Base-by-base conservation (phyloP, 805 yeast genomes). In the Candida ulmi region DNA sequence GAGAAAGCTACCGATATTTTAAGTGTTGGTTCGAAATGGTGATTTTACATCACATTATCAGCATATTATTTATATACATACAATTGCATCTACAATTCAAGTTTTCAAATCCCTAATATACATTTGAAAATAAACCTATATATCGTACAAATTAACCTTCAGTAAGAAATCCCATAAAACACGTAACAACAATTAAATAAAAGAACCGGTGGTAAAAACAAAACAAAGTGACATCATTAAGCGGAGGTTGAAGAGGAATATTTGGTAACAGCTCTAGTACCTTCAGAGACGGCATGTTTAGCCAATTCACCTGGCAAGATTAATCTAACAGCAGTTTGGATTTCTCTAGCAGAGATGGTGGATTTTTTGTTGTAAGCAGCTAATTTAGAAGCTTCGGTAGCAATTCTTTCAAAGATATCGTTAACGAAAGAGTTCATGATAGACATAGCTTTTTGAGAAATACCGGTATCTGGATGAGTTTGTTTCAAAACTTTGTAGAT, bases 391-490 rank as follows among this genome's bases (percentile, higher is more conserved):
- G 97, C 96, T 76, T 90, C 97, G 60, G 91, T 72, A 58, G 97
- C 97, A 60, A 91, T 85, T 78, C 98, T 90, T 78, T 90, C 97
- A 65, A 90, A 91, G 66, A 90, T 88, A 72, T 91, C 97, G 74
- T 88, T 90, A 58, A 91, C 97, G 58, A 91, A 91, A 35, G 96
- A 90, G 84, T 91, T 91, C 91, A 90, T 82, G 68, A 91, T 91
- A 51, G 96, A 88, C 96, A 91, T 90, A 52, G 97, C 96, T 66
- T 87, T 86, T 73, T 88, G 95, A 57, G 97, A 90, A 67, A 90
- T 90, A 87, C 97, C 97, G 48, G 98, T 90, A 69, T 90, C 97
- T 69, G 97, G 97, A 72, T 90, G 97, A 46, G 96, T 90, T 78
- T 90, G 97, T 73, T 88, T 88, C 67, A 90, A 83, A 55, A 90